phyloP scores from a whole-genome alignment of 352 stramenopile species.

The Pythium brassicae region DNA sequence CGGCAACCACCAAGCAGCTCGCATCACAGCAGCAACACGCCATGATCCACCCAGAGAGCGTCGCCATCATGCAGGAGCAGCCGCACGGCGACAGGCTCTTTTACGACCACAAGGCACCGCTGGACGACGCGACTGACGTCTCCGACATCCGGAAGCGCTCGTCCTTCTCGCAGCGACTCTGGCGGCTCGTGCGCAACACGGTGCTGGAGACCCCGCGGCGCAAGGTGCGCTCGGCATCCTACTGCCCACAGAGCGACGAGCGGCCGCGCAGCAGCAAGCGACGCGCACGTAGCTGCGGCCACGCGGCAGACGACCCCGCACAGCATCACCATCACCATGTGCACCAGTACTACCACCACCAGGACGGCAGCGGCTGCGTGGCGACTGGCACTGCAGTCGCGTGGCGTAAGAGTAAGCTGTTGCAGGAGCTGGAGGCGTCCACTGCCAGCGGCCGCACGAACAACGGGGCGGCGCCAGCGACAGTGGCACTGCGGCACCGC shows the following conservation, averaged over 20 bases:
- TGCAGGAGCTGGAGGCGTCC: slow-evolving; percentile 35
- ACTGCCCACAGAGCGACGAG: slow-evolving; percentile 1
- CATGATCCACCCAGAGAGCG: slow-evolving; percentile 6
- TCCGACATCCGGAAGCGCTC: neutral
- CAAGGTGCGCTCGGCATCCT: slow-evolving; percentile 15
- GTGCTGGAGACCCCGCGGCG: neutral
- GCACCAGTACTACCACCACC: neutral
- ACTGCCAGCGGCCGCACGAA: neutral
- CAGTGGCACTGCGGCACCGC: slow-evolving; percentile 11
- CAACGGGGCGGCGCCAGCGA: neutral
- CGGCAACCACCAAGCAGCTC: neutral
- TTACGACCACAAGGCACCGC: neutral
- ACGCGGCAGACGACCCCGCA: neutral
- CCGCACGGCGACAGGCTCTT: neutral
- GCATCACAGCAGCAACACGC: neutral
- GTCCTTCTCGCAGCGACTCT: slow-evolving; percentile 12
- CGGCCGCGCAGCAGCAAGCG: slow-evolving; percentile 7
- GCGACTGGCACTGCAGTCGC: slow-evolving; percentile 11
- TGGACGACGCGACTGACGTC: neutral
- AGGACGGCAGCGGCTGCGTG: neutral
- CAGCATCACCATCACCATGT: neutral
- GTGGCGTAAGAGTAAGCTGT: slow-evolving; percentile 36
- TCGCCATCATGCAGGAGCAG: slow-evolving; percentile 10
- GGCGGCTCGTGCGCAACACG: slow-evolving; percentile 10
- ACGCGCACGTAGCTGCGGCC: slow-evolving; percentile 10